A percentile compares a stretch with the other conserved stretches of the same genome.
Conservation (phyloP, 768 basidiomycete species). For the Mycena polygramma region DNA sequence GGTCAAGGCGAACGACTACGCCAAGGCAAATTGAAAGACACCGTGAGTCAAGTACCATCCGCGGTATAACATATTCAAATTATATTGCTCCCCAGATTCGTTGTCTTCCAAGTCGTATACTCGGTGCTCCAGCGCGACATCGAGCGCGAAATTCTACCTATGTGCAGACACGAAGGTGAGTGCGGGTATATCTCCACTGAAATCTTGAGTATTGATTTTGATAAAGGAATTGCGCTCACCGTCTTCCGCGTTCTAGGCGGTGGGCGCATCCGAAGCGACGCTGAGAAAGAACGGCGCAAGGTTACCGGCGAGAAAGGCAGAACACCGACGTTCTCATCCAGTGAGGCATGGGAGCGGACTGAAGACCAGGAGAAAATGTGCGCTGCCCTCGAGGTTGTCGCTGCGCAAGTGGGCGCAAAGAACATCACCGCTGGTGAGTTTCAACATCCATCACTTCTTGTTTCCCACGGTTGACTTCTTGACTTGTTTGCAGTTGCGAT, state of each 20-base stretch:
- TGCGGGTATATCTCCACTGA: not conserved
- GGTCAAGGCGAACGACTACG: slow-evolving; percentile 56
- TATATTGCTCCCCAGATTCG: slow-evolving; percentile 43
- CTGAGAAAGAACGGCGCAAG: slow-evolving; percentile 45
- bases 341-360: slow-evolving; percentile 49
- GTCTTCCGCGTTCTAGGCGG: slow-evolving; percentile 53
- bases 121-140: slow-evolving; percentile 53
- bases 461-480: slow-evolving; percentile 41
- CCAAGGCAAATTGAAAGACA: slow-evolving; percentile 52
- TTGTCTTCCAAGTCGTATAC: slow-evolving; percentile 58
- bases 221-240: slow-evolving; percentile 49
- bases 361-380: slow-evolving; percentile 47
- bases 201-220: not conserved
- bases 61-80: not conserved
- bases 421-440: slow-evolving; percentile 45
- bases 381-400: slow-evolving; percentile 53
- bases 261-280: too few relatives aligned
- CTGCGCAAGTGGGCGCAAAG: slow-evolving; percentile 54
- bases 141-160: slow-evolving; percentile 61
- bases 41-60: slow-evolving; percentile 34
- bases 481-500: slow-evolving; percentile 18
- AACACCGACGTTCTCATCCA: not conserved
- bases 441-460: not conserved
- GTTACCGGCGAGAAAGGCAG: slow-evolving; percentile 51
- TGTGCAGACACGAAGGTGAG: slow-evolving; percentile 38